A percentile compares a stretch with the other conserved stretches of the same genome.
phyloP scores from a whole-genome alignment of 495 filamentous ascomycete genomes.

The Lepidopterella palustris region DNA sequence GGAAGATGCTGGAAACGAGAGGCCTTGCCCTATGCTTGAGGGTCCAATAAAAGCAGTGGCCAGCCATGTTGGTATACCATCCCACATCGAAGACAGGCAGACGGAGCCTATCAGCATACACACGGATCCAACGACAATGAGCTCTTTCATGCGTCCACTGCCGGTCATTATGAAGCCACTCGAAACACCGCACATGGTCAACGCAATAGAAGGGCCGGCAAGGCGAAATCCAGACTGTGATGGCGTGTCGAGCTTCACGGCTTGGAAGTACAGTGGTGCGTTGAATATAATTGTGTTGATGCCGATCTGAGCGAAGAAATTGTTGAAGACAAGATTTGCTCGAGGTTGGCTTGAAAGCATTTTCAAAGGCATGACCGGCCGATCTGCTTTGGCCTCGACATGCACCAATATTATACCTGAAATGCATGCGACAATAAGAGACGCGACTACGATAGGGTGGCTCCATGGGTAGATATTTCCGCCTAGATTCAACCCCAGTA shows the following conservation, averaged over 20 bases:
- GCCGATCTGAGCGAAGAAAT: constrained; percentile 57
- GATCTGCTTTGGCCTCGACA: constrained; percentile 53
- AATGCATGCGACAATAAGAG: constrained; percentile 51
- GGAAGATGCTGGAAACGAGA: constrained; percentile 57
- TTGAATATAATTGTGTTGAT: constrained; percentile 71
- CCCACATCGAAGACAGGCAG: constrained; percentile 46
- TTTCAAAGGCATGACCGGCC: constrained; percentile 66
- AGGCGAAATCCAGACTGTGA: constrained; percentile 67
- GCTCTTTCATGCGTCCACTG: constrained; percentile 56
- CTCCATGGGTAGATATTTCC: constrained; percentile 71
- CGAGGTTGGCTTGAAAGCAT: constrained; percentile 55
- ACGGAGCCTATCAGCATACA: constrained; percentile 51
- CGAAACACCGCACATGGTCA: constrained; percentile 53
- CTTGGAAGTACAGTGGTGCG: constrained; percentile 73
- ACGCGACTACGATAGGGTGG: constrained; percentile 61
- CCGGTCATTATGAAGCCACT: constrained; percentile 67
- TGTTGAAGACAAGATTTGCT: constrained; percentile 62
- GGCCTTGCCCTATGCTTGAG: constrained; percentile 56
- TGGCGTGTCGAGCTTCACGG: constrained; percentile 63
- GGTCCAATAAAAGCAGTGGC: constrained; percentile 60
- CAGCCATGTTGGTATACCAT: constrained; percentile 49
- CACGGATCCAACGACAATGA: constrained; percentile 51
- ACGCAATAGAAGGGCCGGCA: constrained; percentile 51
- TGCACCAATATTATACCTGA: constrained; percentile 54
- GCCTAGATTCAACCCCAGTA: constrained; percentile 69